Conservation (phyloP, 148 eudicot genomes). For the Arbutus unedo region DNA sequence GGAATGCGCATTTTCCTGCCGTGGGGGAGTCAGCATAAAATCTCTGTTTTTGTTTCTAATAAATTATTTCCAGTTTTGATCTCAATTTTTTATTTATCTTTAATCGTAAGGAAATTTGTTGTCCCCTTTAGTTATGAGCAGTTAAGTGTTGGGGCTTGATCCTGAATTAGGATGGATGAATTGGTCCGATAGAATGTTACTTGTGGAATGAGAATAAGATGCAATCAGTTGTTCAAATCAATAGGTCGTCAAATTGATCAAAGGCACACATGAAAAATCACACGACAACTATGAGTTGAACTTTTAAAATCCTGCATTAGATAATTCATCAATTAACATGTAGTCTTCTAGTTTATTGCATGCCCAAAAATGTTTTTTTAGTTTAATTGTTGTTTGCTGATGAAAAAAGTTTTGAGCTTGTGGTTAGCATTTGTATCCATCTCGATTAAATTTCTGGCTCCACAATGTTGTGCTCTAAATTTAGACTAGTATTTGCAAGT, state of each 20-base stretch:
- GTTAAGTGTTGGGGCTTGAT: too few species aligned
- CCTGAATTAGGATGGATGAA: too few species aligned
- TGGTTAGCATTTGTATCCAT: neutral
- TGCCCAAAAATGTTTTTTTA: neutral
- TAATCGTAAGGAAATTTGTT: too few species aligned
- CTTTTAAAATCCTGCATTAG: neutral
- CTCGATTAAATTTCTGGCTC: neutral
- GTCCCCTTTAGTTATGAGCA: too few species aligned
- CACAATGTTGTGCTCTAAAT: neutral
- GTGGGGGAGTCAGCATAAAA: too few species aligned
- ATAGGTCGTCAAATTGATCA: neutral
- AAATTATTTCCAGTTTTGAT: too few species aligned
- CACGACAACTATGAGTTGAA: neutral
- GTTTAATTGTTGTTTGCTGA: neutral
- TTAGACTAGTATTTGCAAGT: neutral
- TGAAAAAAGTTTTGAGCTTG: neutral
- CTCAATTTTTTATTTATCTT: too few species aligned
- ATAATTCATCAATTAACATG: neutral
- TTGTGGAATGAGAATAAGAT: too few species aligned
- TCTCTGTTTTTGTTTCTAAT: neutral
- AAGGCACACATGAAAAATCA: neutral
- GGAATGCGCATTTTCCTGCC: neutral
- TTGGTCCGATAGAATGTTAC: too few species aligned
- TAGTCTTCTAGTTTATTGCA: neutral
- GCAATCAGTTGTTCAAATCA: too few species aligned